A percentile compares a stretch with the other conserved stretches of the same genome.
These are phyloP conservation scores for Russula foetens DNA, from an alignment of 768 basidiomycete species.

Conservation along the genomic window DNA sequence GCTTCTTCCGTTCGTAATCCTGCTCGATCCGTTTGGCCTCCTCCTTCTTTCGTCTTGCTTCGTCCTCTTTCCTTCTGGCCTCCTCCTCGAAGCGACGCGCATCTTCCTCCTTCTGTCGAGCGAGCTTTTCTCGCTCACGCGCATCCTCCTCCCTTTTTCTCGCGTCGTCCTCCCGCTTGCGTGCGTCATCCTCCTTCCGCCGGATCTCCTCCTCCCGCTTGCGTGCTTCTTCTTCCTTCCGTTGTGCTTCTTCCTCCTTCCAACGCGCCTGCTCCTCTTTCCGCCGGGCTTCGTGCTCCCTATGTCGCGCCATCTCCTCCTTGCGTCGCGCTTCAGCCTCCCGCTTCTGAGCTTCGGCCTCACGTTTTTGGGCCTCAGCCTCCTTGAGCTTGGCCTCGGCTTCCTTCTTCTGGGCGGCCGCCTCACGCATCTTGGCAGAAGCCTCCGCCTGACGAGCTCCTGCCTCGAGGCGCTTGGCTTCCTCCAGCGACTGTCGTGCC, in stretches of 20 bases:
- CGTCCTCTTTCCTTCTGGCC: neutral
- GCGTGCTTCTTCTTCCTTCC: slow-evolving; percentile 26
- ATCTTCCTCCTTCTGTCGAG: slow-evolving; percentile 26
- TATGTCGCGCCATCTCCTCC: slow-evolving; percentile 27
- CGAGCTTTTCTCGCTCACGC: slow-evolving; percentile 24
- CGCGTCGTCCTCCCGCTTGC: slow-evolving; percentile 32
- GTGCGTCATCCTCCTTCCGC: slow-evolving; percentile 27
- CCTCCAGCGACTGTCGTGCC: slow-evolving; percentile 17
- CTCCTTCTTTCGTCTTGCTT: slow-evolving; percentile 24
- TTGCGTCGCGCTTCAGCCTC: slow-evolving; percentile 29
- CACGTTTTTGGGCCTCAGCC: slow-evolving; percentile 27
- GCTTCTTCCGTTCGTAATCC: slow-evolving; percentile 19
- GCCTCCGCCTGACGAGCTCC: slow-evolving; percentile 22
- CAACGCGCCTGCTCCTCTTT: slow-evolving; percentile 23
- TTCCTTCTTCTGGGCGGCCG: slow-evolving; percentile 15
- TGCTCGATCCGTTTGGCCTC: slow-evolving; percentile 28
- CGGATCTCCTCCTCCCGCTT: slow-evolving; percentile 26
- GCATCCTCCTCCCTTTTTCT: slow-evolving; percentile 24
- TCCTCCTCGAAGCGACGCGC: slow-evolving; percentile 29
- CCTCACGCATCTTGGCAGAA: slow-evolving; percentile 21
- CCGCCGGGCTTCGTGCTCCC: slow-evolving; percentile 29
- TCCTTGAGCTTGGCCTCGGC: slow-evolving; percentile 20
- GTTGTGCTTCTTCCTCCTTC: slow-evolving; percentile 29
- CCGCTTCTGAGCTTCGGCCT: slow-evolving; percentile 28
- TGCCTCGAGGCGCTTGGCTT: slow-evolving; percentile 18